A percentile compares a stretch with the other conserved stretches of the same genome.
Evolutionary conservation across 2,329 filamentous ascomycete species (phyloP).

Genomic region (Fusarium musae): DNA sequence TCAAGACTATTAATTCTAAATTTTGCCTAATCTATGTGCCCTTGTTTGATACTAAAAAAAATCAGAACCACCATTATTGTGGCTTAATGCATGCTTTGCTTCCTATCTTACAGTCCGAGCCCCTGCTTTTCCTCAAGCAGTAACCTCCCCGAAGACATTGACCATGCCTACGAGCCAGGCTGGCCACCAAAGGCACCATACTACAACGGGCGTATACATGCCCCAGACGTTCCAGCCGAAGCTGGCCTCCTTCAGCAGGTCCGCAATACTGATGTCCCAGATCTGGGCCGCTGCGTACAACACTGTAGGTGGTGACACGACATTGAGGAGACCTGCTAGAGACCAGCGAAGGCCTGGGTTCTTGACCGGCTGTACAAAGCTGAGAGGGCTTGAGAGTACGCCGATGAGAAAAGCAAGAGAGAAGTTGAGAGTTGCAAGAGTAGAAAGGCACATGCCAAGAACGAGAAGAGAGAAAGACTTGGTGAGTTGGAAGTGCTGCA

Average conservation of each 20-base stretch:
- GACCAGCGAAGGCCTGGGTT: slow-evolving; percentile 54
- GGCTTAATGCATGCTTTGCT: neutral
- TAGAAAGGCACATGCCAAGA: slow-evolving; percentile 89
- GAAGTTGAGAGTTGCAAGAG: slow-evolving; percentile 96
- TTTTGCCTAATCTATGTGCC: slow-evolving; percentile 7
- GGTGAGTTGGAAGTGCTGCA: slow-evolving; percentile 79
- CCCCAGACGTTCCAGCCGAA: slow-evolving; percentile 92
- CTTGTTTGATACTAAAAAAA: too few relatives aligned
- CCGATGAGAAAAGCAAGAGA: slow-evolving; percentile 88
- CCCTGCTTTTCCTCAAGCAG: slow-evolving; percentile 18
- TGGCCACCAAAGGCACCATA: slow-evolving; percentile 98
- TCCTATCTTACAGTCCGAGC: neutral
- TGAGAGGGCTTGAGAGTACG: slow-evolving; percentile 79
- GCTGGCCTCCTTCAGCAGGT: slow-evolving; percentile 76
- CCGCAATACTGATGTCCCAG: slow-evolving; percentile 57
- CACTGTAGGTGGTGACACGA: slow-evolving; percentile 71
- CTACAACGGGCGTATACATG: slow-evolving; percentile 86
- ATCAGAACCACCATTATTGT: neutral
- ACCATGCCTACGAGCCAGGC: slow-evolving; percentile 80
- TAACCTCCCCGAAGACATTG: slow-evolving; percentile 59
- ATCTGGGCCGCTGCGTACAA: slow-evolving; percentile 58
- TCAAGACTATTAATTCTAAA: slow-evolving; percentile 40
- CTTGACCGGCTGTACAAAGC: slow-evolving; percentile 71
- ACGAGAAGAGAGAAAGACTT: slow-evolving; percentile 94
- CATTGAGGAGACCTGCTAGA: slow-evolving; percentile 64